Evolutionary conservation across 441 rosid genomes (phyloP).

Genomic region (Kokia cookei): DNA sequence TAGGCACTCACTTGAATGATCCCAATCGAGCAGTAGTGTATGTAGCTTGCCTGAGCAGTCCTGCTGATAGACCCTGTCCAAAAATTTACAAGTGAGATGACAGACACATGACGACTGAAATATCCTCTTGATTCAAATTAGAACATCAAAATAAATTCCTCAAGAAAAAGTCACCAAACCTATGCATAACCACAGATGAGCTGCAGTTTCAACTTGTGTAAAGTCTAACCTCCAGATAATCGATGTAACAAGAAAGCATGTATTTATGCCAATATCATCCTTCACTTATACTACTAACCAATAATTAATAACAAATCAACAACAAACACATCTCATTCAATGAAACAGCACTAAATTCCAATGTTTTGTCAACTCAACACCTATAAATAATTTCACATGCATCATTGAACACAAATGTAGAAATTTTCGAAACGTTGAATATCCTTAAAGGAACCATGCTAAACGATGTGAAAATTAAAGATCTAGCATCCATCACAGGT

Average conservation of each 20-base stretch:
- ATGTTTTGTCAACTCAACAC: neutral
- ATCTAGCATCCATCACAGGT: neutral
- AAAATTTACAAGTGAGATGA: neutral
- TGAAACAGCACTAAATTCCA: neutral
- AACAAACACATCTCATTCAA: neutral
- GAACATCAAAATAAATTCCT: neutral
- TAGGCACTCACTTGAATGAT: constrained; percentile 67
- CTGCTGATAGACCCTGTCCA: constrained; percentile 88
- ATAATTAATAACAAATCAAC: neutral
- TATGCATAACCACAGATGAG: neutral
- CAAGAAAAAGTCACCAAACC: neutral
- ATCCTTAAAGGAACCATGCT: neutral
- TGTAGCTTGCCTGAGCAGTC: constrained; percentile 95
- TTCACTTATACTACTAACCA: neutral
- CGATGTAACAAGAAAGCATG: neutral
- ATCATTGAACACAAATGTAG: neutral
- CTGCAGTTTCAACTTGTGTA: neutral
- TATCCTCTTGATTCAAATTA: neutral
- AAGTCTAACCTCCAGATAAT: neutral
- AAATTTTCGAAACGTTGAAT: neutral
- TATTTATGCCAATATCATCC: neutral
- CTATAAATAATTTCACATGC: neutral
- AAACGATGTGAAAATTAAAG: neutral
- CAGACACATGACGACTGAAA: neutral
- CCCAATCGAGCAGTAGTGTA: constrained; percentile 98